Conservation (phyloP, 495 filamentous ascomycete species). For the Pyrenula aspistea region DNA sequence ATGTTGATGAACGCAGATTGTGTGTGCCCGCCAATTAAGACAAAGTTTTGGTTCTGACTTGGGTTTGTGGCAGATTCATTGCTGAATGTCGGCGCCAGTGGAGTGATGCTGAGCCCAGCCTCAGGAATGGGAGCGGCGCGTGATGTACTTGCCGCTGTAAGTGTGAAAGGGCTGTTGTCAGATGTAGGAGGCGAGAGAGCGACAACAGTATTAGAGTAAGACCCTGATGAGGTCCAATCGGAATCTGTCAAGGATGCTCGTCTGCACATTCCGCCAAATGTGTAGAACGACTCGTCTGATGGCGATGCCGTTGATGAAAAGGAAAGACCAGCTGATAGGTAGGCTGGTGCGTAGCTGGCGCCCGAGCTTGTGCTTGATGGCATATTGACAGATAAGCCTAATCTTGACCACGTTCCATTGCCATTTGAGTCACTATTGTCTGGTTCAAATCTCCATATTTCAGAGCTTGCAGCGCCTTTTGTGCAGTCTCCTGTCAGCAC, state of each 20-base stretch:
- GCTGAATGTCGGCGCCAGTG: slow-evolving; percentile 50
- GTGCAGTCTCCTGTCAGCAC: slow-evolving; percentile 61
- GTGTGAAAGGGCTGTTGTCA: slow-evolving; percentile 17
- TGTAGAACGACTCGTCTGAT: slow-evolving; percentile 41
- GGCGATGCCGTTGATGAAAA: slow-evolving; percentile 49
- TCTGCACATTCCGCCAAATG: slow-evolving; percentile 88
- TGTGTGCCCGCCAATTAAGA: slow-evolving; percentile 82
- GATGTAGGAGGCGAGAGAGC: slow-evolving; percentile 24
- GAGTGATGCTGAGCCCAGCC: slow-evolving; percentile 77
- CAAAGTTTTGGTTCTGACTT: slow-evolving; percentile 60
- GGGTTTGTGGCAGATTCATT: slow-evolving; percentile 34
- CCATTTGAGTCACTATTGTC: slow-evolving; percentile 21
- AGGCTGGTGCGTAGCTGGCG: slow-evolving; percentile 42
- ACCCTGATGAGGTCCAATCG: slow-evolving; percentile 49
- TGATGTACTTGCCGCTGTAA: slow-evolving; percentile 25
- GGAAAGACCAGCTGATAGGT: slow-evolving; percentile 51
- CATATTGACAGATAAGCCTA: slow-evolving; percentile 8
- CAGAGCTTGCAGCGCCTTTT: slow-evolving; percentile 20
- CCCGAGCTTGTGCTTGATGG: slow-evolving; percentile 15
- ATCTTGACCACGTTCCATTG: slow-evolving; percentile 45
- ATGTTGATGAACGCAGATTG: slow-evolving; percentile 79
- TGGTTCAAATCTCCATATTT: slow-evolving; percentile 45
- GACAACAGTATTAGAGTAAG: slow-evolving; percentile 70
- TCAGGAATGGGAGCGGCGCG: slow-evolving; percentile 60
- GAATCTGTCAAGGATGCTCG: slow-evolving; percentile 23